A percentile compares a stretch with the other conserved stretches of the same genome.
These are phyloP conservation scores for Metarhizium sp. DNA, from an alignment of 2,329 filamentous ascomycete species.

Conservation along the genomic window DNA sequence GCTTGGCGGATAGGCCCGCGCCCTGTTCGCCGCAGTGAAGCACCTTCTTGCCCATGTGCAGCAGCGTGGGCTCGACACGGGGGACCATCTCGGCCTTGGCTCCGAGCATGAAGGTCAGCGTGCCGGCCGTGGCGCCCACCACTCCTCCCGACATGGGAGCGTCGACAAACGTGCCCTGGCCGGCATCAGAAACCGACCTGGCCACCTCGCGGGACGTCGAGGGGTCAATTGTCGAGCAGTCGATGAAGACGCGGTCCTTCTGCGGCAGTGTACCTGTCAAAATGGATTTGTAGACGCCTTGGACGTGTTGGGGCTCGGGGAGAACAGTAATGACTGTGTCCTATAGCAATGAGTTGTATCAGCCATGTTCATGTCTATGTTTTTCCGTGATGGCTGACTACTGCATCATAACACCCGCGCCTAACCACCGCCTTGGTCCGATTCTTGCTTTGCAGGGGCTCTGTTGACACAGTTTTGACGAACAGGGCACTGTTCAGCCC, in stretches of 20 bases:
- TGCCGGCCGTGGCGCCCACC: slow-evolving; percentile 78
- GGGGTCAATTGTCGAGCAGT: slow-evolving; percentile 94
- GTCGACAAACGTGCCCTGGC: slow-evolving; percentile 74
- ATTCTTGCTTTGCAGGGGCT: too few species aligned
- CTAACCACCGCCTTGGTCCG: too few species aligned
- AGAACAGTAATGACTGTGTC: slow-evolving; percentile 81
- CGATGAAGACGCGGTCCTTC: slow-evolving; percentile 73
- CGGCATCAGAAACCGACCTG: slow-evolving; percentile 51
- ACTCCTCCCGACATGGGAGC: slow-evolving; percentile 97
- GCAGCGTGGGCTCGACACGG: slow-evolving; percentile 58
- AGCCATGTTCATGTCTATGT: not conserved
- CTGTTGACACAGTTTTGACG: too few species aligned
- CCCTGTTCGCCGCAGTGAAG: slow-evolving; percentile 81
- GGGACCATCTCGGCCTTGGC: slow-evolving; percentile 51
- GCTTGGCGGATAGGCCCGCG: slow-evolving; percentile 79
- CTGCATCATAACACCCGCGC: too few species aligned
- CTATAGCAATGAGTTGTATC: slow-evolving; percentile 32
- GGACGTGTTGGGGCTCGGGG: slow-evolving; percentile 82
- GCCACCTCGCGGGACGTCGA: slow-evolving; percentile 73
- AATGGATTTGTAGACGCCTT: slow-evolving; percentile 70
- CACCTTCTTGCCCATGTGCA: slow-evolving; percentile 77
- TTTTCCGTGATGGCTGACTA: not conserved
- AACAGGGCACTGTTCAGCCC: too few species aligned
- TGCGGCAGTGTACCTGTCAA: slow-evolving; percentile 44
- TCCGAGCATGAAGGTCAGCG: slow-evolving; percentile 94